phyloP scores from a whole-genome alignment of 2,329 filamentous ascomycete genomes.

The Trichophyton benhamiae region DNA sequence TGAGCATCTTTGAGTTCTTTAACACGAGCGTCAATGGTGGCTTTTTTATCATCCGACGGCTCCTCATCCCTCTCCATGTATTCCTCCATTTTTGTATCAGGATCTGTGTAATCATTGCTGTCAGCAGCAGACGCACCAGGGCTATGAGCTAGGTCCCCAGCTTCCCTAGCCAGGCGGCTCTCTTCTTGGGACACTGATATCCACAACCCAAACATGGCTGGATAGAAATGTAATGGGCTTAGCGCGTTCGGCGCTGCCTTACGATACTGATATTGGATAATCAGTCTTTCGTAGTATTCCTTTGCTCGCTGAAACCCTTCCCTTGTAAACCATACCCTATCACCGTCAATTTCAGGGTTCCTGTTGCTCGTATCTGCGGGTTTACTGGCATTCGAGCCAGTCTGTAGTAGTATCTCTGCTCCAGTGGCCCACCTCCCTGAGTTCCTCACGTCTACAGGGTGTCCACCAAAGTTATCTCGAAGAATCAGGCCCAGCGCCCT shows the following conservation, averaged over 20 bases:
- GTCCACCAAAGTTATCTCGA: conserved; percentile 46
- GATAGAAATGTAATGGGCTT: conserved; percentile 65
- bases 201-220: conserved; percentile 68
- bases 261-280: conserved; percentile 63
- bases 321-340: conserved; percentile 28
- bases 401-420: conserved; percentile 66
- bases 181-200: conserved; percentile 60
- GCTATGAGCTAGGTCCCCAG: conserved; percentile 15
- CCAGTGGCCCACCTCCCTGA: conserved; percentile 70
- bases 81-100: conserved; percentile 16
- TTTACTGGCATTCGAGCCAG: conserved; percentile 18
- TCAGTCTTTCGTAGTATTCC: conserved; percentile 65
- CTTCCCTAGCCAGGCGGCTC: conserved; percentile 37
- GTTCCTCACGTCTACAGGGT: conserved; percentile 53
- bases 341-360: not conserved
- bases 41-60: conserved; percentile 21
- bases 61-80: not conserved
- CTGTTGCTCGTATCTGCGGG: conserved; percentile 8
- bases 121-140: conserved; percentile 21
- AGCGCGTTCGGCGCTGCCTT: conserved; percentile 45
- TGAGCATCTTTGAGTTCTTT: conserved; percentile 48
- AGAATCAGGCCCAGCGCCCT: conserved; percentile 65
- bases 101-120: conserved; percentile 18
- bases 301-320: conserved; percentile 46
- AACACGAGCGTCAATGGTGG: conserved; percentile 26